Evolutionary conservation across 2,329 filamentous ascomycete genomes (phyloP).

Genomic region (Bipolaris zeicola): DNA sequence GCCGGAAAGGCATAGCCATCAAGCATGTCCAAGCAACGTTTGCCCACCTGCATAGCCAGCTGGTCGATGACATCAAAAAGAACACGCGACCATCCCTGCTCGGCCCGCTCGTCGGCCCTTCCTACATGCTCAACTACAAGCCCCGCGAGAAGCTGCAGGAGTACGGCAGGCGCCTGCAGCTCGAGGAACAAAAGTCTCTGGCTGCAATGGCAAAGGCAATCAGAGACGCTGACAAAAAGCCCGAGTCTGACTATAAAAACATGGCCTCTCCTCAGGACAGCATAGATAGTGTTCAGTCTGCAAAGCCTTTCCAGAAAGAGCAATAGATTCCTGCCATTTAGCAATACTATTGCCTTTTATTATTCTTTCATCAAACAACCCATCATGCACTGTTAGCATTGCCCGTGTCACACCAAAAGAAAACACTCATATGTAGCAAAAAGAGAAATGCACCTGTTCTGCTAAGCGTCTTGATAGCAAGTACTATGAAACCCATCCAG

Average conservation of each 20-base stretch:
- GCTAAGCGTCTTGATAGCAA: slow-evolving; percentile 40
- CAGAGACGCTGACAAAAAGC: slow-evolving; percentile 10
- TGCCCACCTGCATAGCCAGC: slow-evolving; percentile 14
- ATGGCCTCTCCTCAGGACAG: not conserved
- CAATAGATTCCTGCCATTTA: too few species aligned
- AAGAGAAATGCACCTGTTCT: slow-evolving; percentile 30
- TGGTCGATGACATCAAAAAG: slow-evolving; percentile 18
- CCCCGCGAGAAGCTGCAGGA: slow-evolving; percentile 21
- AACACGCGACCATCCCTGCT: slow-evolving; percentile 31
- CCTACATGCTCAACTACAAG: slow-evolving; percentile 21
- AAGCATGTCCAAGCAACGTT: slow-evolving; percentile 58
- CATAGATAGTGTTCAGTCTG: not conserved
- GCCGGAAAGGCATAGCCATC: slow-evolving; percentile 55
- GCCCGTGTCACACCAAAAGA: not conserved
- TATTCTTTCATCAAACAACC: too few species aligned
- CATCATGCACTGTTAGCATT: not conserved
- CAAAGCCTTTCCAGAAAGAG: too few species aligned
- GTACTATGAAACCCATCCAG: slow-evolving; percentile 41
- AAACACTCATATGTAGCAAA: not conserved
- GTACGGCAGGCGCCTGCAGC: slow-evolving; percentile 19
- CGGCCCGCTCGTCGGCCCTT: slow-evolving; percentile 24
- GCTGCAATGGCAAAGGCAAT: slow-evolving; percentile 19
- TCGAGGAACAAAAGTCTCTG: slow-evolving; percentile 6
- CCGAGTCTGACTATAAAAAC: not conserved
- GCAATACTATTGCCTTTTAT: too few species aligned